These are phyloP conservation scores for Beauveria australis DNA, from an alignment of 2,329 filamentous ascomycete genomes.

Conservation along the genomic window DNA sequence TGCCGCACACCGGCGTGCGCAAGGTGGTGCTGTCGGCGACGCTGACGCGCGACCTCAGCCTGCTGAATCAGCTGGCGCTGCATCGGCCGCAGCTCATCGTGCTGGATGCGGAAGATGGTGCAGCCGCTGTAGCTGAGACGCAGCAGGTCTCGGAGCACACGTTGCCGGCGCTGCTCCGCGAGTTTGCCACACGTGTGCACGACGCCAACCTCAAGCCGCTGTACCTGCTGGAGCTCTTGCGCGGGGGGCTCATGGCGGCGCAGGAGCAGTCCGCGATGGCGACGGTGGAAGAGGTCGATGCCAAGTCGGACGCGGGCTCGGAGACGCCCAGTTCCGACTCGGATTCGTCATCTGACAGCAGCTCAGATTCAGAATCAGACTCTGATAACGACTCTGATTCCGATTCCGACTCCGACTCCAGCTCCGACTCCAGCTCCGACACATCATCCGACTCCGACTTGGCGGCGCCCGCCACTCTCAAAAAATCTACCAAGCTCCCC, in stretches of 20 bases:
- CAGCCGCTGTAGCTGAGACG: constrained; percentile 30
- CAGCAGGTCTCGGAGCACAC: constrained; percentile 34
- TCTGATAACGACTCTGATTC: constrained; percentile 19
- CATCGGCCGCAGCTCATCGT: constrained; percentile 67
- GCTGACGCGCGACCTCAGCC: constrained; percentile 78
- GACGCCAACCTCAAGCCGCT: constrained; percentile 70
- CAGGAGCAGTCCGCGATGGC: constrained; percentile 11
- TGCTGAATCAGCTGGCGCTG: constrained; percentile 66
- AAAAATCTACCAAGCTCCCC: constrained; percentile 20
- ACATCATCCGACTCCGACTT: constrained; percentile 22
- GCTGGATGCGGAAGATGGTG: constrained; percentile 50
- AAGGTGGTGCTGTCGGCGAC: constrained; percentile 89
- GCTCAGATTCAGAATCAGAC: constrained; percentile 23
- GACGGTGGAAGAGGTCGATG: not conserved
- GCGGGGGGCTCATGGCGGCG: constrained; percentile 40
- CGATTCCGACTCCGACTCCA: constrained; percentile 21
- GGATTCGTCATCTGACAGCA: constrained; percentile 24
- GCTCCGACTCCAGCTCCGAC: constrained; percentile 13
- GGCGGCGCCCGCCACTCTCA: constrained; percentile 10
- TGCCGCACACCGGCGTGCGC: constrained; percentile 48
- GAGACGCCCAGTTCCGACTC: constrained; percentile 17
- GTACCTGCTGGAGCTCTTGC: constrained; percentile 71
- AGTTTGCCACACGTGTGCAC: constrained; percentile 60
- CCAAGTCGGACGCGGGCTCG: constrained; percentile 18
- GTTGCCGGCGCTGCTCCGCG: constrained; percentile 55